phyloP scores from a whole-genome alignment of 2,329 filamentous ascomycete species.

The Trichoderma gracile region DNA sequence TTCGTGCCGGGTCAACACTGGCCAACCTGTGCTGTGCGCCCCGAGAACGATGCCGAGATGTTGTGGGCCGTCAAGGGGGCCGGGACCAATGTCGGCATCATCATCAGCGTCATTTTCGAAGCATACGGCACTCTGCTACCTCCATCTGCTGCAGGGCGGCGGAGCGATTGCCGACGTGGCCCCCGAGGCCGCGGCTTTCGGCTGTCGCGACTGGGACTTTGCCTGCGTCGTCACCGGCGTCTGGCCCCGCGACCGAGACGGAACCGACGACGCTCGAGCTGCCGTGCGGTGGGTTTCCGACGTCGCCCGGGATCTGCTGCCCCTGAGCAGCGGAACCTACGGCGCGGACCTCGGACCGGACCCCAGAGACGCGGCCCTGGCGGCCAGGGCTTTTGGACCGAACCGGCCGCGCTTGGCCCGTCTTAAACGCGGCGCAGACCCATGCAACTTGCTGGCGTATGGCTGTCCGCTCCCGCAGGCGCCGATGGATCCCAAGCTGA shows the following conservation, averaged over 20 bases:
- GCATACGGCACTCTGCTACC: slow-evolving; percentile 55
- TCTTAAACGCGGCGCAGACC: slow-evolving; percentile 54
- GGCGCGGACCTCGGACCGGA: slow-evolving; percentile 64
- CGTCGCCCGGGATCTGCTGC: slow-evolving; percentile 48
- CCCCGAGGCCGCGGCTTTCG: slow-evolving; percentile 56
- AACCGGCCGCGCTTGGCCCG: slow-evolving; percentile 51
- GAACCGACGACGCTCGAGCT: slow-evolving; percentile 41
- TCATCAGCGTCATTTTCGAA: slow-evolving; percentile 55
- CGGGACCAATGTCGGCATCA: slow-evolving; percentile 60
- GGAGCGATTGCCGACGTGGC: slow-evolving; percentile 50
- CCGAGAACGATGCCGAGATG: slow-evolving; percentile 52
- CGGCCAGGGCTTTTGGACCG: slow-evolving; percentile 56
- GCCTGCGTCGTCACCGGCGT: slow-evolving; percentile 65
- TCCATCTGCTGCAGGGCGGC: slow-evolving; percentile 63
- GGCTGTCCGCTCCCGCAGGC: slow-evolving; percentile 54
- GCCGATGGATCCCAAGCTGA: slow-evolving; percentile 45
- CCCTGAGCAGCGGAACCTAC: slow-evolving; percentile 55
- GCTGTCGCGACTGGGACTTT: slow-evolving; percentile 64
- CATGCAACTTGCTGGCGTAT: slow-evolving; percentile 53
- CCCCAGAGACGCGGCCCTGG: slow-evolving; percentile 55
- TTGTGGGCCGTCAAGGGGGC: slow-evolving; percentile 61
- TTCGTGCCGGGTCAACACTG: slow-evolving; percentile 48
- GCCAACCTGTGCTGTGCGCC: slow-evolving; percentile 44
- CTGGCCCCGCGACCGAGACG: slow-evolving; percentile 58
- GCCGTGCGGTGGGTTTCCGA: slow-evolving; percentile 58